Conservation (phyloP, 1,284 basidiomycete genomes). For the Moesziomyces parantarcticus region DNA sequence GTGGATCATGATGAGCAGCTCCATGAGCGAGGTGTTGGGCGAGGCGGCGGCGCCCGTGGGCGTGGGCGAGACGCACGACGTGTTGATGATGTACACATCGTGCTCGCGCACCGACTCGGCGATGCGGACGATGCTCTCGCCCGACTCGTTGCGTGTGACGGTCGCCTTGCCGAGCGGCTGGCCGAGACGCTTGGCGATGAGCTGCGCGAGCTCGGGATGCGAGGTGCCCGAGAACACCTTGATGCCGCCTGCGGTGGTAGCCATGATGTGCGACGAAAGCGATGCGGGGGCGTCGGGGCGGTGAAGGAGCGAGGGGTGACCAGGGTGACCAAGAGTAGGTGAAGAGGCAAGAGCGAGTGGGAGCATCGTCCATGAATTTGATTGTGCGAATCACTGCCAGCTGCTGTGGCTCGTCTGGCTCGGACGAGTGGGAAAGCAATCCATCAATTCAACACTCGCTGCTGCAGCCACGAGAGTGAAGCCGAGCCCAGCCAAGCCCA, state of each 20-base stretch:
- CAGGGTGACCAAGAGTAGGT: slow-evolving; percentile 33
- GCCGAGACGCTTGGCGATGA: slow-evolving; percentile 80
- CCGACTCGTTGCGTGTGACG: slow-evolving; percentile 87
- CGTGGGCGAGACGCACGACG: slow-evolving; percentile 77
- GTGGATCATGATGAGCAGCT: slow-evolving; percentile 99
- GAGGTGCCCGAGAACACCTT: slow-evolving; percentile 64
- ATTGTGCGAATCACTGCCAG: background rate
- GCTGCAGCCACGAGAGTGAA: too few relatives aligned
- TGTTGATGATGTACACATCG: slow-evolving; percentile 99
- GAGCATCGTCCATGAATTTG: background rate
- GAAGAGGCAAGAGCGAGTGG: slow-evolving; percentile 5
- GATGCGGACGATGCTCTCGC: slow-evolving; percentile 91
- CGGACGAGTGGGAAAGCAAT: too few relatives aligned
- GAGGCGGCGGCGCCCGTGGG: slow-evolving; percentile 51
- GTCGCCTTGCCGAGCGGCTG: slow-evolving; percentile 71
- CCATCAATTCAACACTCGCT: too few relatives aligned
- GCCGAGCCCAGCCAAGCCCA: too few relatives aligned
- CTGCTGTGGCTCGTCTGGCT: background rate
- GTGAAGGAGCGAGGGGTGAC: background rate
- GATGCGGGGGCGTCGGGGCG: background rate
- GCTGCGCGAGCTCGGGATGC: slow-evolving; percentile 93
- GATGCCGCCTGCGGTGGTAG: slow-evolving; percentile 32
- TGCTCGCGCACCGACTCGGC: slow-evolving; percentile 95
- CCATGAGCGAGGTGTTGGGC: slow-evolving; percentile 82
- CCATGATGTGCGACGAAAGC: slow-evolving; percentile 14